These are phyloP conservation scores for Calonectria pauciramosa DNA, from an alignment of 2,329 filamentous ascomycete species.

Conservation along the genomic window DNA sequence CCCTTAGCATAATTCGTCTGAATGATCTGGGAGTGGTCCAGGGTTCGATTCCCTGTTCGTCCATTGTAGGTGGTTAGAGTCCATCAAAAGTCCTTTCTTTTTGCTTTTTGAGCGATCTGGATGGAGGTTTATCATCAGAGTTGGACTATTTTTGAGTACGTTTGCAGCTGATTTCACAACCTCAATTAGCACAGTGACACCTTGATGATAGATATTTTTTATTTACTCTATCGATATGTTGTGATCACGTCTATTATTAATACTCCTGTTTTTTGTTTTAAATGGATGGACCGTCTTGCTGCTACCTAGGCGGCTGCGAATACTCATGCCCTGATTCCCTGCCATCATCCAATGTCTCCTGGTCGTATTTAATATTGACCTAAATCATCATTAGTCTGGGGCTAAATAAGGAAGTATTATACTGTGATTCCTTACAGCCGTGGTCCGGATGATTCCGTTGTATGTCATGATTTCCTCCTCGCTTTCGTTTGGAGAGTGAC, in stretches of 20 bases:
- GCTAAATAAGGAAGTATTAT: background rate
- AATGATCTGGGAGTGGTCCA: background rate
- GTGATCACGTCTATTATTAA: background rate
- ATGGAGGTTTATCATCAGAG: background rate
- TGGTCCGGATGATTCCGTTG: constrained; percentile 40
- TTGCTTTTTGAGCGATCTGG: background rate
- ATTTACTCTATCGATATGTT: background rate
- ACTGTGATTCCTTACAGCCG: constrained; percentile 19
- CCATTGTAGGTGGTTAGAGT: background rate
- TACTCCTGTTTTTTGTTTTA: too few relatives aligned
- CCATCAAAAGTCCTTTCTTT: background rate
- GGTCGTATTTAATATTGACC: constrained; percentile 33
- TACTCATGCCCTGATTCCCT: background rate
- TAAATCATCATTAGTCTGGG: background rate
- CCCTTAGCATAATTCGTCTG: background rate
- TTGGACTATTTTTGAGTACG: too few relatives aligned
- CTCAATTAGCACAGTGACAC: background rate
- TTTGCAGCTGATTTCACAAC: background rate
- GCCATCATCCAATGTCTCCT: constrained; percentile 25
- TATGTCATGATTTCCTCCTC: constrained; percentile 44
- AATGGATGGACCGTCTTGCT: background rate
- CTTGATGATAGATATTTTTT: background rate
- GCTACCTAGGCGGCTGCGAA: background rate
- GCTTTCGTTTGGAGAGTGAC: constrained; percentile 38
- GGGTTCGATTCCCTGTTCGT: background rate